A percentile compares a stretch with the other conserved stretches of the same genome.
Evolutionary conservation across 805 yeast genomes (phyloP).

Genomic region (Saturnispora quitensis): DNA sequence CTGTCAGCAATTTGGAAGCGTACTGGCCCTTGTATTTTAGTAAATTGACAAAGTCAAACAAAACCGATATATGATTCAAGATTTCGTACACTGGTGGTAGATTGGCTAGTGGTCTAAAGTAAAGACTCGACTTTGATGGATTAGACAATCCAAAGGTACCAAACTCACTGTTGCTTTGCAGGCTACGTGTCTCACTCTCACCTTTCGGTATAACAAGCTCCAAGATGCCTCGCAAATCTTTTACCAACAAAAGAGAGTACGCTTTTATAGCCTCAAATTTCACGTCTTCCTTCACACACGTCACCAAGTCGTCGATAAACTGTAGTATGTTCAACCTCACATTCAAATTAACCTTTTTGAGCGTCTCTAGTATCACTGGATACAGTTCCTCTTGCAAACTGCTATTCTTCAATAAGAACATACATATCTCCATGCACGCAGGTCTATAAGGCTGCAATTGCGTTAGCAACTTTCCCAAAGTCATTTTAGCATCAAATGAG

Average conservation of each 20-base stretch:
- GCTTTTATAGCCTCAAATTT: constrained; percentile 10
- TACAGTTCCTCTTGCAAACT: constrained; percentile 62
- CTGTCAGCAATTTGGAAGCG: constrained; percentile 26
- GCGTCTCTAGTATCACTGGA: constrained; percentile 54
- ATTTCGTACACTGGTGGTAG: constrained; percentile 21
- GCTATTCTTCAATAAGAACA: constrained; percentile 45
- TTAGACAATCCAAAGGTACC: neutral
- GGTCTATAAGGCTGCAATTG: constrained; percentile 54
- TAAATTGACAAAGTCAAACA: constrained; percentile 15
- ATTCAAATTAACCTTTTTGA: constrained; percentile 47
- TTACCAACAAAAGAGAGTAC: constrained; percentile 17
- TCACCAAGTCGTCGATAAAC: constrained; percentile 55
- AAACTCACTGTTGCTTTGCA: neutral
- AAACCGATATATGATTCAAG: constrained; percentile 20
- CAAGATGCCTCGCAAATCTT: constrained; percentile 29
- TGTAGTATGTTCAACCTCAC: constrained; percentile 57
- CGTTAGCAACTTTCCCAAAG: constrained; percentile 59
- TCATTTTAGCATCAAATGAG: constrained; percentile 77
- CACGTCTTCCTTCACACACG: constrained; percentile 18
- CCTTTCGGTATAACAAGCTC: constrained; percentile 29
- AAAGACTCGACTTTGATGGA: constrained; percentile 6
- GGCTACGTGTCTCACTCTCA: neutral
- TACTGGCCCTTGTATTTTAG: constrained; percentile 22
- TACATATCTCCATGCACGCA: constrained; percentile 41
- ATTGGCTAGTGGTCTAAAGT: constrained; percentile 22